Evolutionary conservation across 73 alveolate genomes (phyloP), one percentile per base, ranked within the genome.

Genomic region (Stentor roeselii): DNA sequence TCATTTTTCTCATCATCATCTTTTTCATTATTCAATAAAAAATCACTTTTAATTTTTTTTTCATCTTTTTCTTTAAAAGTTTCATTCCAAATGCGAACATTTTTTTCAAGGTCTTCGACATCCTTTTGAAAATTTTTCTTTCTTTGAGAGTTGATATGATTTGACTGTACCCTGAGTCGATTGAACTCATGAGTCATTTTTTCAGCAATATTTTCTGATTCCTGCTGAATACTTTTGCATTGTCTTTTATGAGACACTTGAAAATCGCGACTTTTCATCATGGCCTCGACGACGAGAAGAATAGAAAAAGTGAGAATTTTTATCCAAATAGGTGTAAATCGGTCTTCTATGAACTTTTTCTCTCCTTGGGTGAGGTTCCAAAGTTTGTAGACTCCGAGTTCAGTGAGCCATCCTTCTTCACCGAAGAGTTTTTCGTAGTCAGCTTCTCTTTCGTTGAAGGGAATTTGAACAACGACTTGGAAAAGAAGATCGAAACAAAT

Each of bases 241-340:
- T 67, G 80, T 67, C 34, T 67, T 30, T 34, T n/a, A 21, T 21
- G n/a, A 2, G 21, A 21, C 1, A 27, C 80, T 1, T 15, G n/a
- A 2, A 67, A 67, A 2, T 67, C 80, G 21, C 37, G 21, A 67
- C 80, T 67, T 67, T 67, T 67, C 80, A 67, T 67, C 80, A 67
- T 67, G 27, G 41, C 14, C 27, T 67, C 15, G 27, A 67, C 37
- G 42, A 67, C 21, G 50, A 21, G 14, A 40, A 67, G 80, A 21
- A 67, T 21, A 21, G 80, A 36, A 67, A 67, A 67, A 2, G 80
- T 67, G 37, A 67, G 34, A 30, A 67, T 67, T 67, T 67, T 67
- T 15, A 67, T 27, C 15, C 34, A 21, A 14, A 67, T 34, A 21
- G 21, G 21, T 2, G 14, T 21, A 21, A 27, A 32, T 34, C 34